Base-by-base conservation (phyloP, 2,329 filamentous ascomycete species). In the Fusarium brachygibbosum region DNA sequence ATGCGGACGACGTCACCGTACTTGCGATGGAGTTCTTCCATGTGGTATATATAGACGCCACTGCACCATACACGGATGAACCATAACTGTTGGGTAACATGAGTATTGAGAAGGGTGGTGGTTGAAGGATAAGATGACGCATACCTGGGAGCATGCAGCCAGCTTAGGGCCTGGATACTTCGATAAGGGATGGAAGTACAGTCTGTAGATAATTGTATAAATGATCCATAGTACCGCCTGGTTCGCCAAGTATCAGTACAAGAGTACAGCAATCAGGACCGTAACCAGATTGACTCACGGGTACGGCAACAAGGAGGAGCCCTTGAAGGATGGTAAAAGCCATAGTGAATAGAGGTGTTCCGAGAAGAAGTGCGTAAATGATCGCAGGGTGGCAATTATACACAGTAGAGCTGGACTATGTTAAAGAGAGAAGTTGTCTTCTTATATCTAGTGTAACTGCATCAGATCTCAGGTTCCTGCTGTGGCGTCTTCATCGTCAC, bases 1-100 rank as follows among this genome's bases (percentile, higher is more conserved):
- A 64, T 46, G 10, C 71, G 63, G 14, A 74, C 69, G 3, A 70
- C 52, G 19, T 72, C 62, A 3, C 71, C 71, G 9, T 74, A 74
- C 11, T 63, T 59, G 5, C 49, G 41, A 19, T 71, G 59, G 3
- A 55, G 11, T 3, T 63, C 19, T 2, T 32, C 14, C 6, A 70
- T 58, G 1, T 21, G 9, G 5, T 21, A 48, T 2, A 37, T 16
- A n/a, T 68, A 38, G 17, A 10, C 21, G 2, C 60, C 58, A 7
- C 58, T 44, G 9, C 17, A 19, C 60, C 48, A 56, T 8, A 12
- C n/a, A 7, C 21, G 21, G 2, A 56, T 9, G 21, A 19, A 63
- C 60, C 60, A 63, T 21, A 63, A 40, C 58, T 63, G n/a, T 13
- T 5, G 29, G 0, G 2, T 4, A 6, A 11, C 3, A 16, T 62